phyloP scores from a whole-genome alignment of 2,329 filamentous ascomycete genomes.

The Fusarium cyanostomum region DNA sequence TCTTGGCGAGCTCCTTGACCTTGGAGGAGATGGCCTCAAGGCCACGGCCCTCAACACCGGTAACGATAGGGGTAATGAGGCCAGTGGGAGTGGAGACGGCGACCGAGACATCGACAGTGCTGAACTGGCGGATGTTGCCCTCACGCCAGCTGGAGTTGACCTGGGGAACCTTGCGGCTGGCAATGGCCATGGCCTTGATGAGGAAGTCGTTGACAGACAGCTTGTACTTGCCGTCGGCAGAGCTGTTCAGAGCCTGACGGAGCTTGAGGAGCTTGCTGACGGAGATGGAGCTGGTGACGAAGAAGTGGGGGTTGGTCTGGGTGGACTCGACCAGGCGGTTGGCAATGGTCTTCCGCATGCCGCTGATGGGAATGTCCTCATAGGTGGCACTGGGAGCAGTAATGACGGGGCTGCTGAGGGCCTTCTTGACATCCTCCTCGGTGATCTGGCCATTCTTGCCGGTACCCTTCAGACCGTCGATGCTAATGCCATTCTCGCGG shows the following conservation, averaged over 20 bases:
- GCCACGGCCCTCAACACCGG: slow-evolving; percentile 84
- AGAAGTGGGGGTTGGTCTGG: slow-evolving; percentile 97
- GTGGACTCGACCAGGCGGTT: slow-evolving; percentile 86
- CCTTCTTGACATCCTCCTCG: slow-evolving; percentile 93
- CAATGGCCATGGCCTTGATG: slow-evolving; percentile 92
- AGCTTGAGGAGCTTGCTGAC: slow-evolving; percentile 97
- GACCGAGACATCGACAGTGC: slow-evolving; percentile 92
- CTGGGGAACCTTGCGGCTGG: slow-evolving; percentile 90
- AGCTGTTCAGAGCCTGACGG: slow-evolving; percentile 89
- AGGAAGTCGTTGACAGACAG: slow-evolving; percentile 99
- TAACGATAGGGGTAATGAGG: slow-evolving; percentile 97
- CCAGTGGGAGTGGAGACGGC: slow-evolving; percentile 92
- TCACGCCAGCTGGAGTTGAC: slow-evolving; percentile 97
- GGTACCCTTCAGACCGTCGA: slow-evolving; percentile 84
- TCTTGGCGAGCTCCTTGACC: slow-evolving; percentile 97
- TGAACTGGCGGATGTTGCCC: slow-evolving; percentile 91
- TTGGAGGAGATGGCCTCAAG: slow-evolving; percentile 86
- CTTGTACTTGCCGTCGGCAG: slow-evolving; percentile 94
- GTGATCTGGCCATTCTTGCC: slow-evolving; percentile 89
- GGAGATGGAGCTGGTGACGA: slow-evolving; percentile 89
- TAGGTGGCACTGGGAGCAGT: slow-evolving; percentile 72
- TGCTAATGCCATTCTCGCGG: slow-evolving; percentile 81
- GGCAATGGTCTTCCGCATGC: slow-evolving; percentile 99
- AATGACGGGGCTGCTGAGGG: slow-evolving; percentile 65
- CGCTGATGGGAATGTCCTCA: slow-evolving; percentile 83